Percentiles rank a stretch among this genome's conserved stretches.
Evolutionary conservation across 176 grass and related monocot species (phyloP).

Genomic region (Puccinellia tenuiflora): DNA sequence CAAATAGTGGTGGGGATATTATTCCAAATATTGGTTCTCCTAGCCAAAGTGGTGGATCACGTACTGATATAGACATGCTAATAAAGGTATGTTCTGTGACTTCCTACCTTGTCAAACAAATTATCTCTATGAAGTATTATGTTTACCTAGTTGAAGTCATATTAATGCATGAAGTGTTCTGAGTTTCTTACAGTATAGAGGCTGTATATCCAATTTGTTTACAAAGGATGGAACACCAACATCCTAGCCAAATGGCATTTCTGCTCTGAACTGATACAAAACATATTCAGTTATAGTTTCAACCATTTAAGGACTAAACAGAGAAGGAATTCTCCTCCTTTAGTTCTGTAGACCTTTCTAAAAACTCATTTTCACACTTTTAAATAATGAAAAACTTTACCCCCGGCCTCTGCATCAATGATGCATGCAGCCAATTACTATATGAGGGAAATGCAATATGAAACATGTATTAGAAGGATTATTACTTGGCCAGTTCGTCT

Average conservation of each 20-base stretch:
- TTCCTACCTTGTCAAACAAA: neutral
- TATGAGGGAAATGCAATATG: neutral
- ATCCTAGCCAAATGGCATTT: neutral
- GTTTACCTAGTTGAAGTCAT: slow-evolving; percentile 10
- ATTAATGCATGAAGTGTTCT: neutral
- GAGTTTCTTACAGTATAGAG: slow-evolving; percentile 2
- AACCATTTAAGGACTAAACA: neutral
- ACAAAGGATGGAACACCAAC: neutral
- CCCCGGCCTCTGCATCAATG: neutral
- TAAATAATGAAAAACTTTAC: neutral
- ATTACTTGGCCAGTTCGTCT: neutral
- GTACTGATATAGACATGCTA: slow-evolving; percentile 24
- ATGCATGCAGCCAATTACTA: neutral
- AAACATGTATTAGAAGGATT: neutral
- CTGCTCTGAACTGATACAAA: neutral
- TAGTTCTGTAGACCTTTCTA: neutral
- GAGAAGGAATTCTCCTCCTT: neutral
- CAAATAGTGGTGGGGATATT: slow-evolving; percentile 49
- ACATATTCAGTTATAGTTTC: slow-evolving; percentile 12
- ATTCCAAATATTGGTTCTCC: slow-evolving; percentile 67
- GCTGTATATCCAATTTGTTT: neutral
- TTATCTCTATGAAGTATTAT: slow-evolving; percentile 8
- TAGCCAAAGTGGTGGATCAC: slow-evolving; percentile 48
- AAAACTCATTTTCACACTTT: neutral
- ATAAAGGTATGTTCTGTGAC: slow-evolving; percentile 15